Evolutionary conservation across 2,329 filamentous ascomycete genomes (phyloP).

Genomic region (Cladosporium sp.): DNA sequence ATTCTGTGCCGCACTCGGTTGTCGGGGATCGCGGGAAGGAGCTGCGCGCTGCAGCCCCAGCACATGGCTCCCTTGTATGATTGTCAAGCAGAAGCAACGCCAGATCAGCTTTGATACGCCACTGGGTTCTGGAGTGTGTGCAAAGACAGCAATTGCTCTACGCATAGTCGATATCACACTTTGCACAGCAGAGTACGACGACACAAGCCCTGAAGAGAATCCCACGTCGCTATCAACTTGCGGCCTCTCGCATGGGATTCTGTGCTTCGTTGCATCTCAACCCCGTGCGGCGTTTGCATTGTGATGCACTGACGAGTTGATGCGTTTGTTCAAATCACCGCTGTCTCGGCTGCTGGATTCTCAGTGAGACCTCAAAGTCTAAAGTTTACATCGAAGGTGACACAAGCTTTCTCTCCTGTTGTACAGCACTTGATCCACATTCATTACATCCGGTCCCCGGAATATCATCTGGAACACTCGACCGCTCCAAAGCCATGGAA

Average conservation of each 20-base stretch:
- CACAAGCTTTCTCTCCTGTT: background rate
- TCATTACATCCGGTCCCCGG: background rate
- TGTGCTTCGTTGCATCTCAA: slow-evolving; percentile 1
- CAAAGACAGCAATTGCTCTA: background rate
- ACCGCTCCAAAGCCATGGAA: background rate
- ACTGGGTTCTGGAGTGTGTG: background rate
- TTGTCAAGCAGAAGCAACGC: background rate
- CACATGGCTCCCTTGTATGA: slow-evolving; percentile 4
- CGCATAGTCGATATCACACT: background rate
- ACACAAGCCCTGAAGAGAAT: slow-evolving; percentile 1
- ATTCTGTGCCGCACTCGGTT: background rate
- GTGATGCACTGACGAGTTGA: background rate
- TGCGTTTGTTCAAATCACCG: background rate
- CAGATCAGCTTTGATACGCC: slow-evolving; percentile 3
- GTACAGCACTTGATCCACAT: background rate
- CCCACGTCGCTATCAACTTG: slow-evolving; percentile 12
- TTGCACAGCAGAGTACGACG: background rate
- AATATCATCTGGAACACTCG: background rate
- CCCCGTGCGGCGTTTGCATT: background rate
- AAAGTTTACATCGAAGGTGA: background rate
- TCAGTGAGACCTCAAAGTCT: background rate
- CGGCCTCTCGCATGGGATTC: slow-evolving; percentile 3
- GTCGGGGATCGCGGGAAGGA: background rate
- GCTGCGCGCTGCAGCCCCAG: slow-evolving; percentile 7
- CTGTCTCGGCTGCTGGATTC: background rate